Evolutionary conservation across 2,329 filamentous ascomycete species (phyloP), one percentile per base, ranked within the genome.

Genomic region (Hypocrella siamensis): DNA sequence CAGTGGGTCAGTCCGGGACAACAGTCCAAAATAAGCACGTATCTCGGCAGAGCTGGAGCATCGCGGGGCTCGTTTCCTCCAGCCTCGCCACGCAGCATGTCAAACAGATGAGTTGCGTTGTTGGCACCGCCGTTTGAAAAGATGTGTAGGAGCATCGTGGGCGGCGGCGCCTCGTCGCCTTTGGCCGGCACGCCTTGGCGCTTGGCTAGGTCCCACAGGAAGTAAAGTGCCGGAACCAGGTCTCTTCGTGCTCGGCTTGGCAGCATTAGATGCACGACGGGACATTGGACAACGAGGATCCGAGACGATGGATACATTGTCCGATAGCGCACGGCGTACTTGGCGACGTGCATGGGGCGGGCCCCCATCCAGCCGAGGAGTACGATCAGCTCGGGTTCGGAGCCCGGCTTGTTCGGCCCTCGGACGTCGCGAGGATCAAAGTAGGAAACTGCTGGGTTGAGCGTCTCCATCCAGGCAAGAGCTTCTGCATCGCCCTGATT

Each of bases 111-210:
- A 18, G 46, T 46, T 14, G 62, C 54, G 19, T 57, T 56, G 32
- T 54, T 53, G 17, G 57, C 51, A 29, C 66, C 67, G 32, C 65
- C 65, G 39, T 70, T 69, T 25, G 65, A 70, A 42, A 70, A 68
- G 21, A 58, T 36, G 39, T 70, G 66, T 10, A 64, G 42, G 3
- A 69, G 51, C 12, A 68, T 47, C 19, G 49, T 47, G 25, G 11
- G 25, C 9, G 46, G 40, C 2, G 21, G n/a, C 5, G 26, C 33
- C 9, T 14, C 40, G n/a, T 34, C 43, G 10, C 43, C 40, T 21
- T 45, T 40, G 8, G 51, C 37, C n/a, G n/a, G n/a, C n/a, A n/a
- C n/a, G n/a, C n/a, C n/a, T 26, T 34, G 32, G 15, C 32, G 32
- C 5, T 34, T 24, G n/a, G 28, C 30, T 10, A 53, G 35, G 2